These are phyloP conservation scores for Arthrobotrys conoides DNA, from an alignment of 2,329 filamentous ascomycete genomes.

Conservation along the genomic window DNA sequence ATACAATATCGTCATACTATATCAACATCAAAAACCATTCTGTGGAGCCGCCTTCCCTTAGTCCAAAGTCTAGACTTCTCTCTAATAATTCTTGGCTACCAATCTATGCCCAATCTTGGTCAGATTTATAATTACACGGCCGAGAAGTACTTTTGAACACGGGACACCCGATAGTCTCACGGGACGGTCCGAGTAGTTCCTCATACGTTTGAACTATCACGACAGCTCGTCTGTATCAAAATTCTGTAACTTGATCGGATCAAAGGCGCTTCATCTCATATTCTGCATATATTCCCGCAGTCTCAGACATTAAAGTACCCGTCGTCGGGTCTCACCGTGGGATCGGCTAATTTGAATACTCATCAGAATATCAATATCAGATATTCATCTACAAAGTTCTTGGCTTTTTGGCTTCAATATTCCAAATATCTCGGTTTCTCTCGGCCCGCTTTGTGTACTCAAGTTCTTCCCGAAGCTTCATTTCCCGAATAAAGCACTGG, in stretches of 20 bases:
- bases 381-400: neutral
- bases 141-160: slow-evolving; percentile 4
- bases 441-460: slow-evolving; percentile 6
- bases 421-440: slow-evolving; percentile 12
- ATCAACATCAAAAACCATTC: neutral
- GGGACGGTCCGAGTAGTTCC: neutral
- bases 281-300: slow-evolving; percentile 17
- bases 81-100: slow-evolving; percentile 2
- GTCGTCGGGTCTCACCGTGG: slow-evolving; percentile 18
- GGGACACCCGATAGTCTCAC: slow-evolving; percentile 2
- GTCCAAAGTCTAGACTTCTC: neutral
- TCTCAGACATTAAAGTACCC: slow-evolving; percentile 15
- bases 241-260: neutral
- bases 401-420: neutral
- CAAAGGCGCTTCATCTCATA: slow-evolving; percentile 9
- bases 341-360: slow-evolving; percentile 3
- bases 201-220: slow-evolving; percentile 9
- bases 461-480: neutral
- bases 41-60: neutral
- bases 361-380: neutral
- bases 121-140: slow-evolving; percentile 14
- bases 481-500: neutral
- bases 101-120: neutral
- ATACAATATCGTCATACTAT: neutral
- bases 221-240: slow-evolving; percentile 2